phyloP scores from a whole-genome alignment of 305 asterid species.

The Fraxinus velutina region DNA sequence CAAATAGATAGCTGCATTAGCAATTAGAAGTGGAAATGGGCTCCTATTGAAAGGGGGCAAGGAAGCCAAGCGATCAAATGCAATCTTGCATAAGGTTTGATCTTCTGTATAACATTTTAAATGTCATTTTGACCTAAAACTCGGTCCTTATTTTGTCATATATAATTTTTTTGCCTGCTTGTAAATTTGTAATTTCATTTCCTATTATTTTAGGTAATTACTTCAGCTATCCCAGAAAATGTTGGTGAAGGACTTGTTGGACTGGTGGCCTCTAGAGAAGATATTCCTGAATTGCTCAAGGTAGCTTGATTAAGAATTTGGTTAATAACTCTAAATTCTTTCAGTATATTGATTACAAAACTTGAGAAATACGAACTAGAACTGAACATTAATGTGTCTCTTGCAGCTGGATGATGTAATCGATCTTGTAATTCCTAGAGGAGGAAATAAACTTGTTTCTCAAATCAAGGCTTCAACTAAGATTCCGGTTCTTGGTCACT shows the following conservation, averaged over 20 bases:
- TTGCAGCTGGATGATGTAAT: constrained; percentile 50
- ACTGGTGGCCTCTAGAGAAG: constrained; percentile 58
- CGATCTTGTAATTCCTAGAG: constrained; percentile 55
- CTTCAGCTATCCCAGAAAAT: constrained; percentile 51
- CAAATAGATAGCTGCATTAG: constrained; percentile 60
- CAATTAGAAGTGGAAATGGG: constrained; percentile 70
- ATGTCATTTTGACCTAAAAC: neutral
- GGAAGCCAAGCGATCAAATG: constrained; percentile 60
- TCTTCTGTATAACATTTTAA: neutral
- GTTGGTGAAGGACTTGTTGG: constrained; percentile 63
- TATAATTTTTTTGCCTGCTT: neutral
- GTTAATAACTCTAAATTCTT: neutral
- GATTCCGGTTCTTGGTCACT: constrained; percentile 76
- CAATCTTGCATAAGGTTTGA: constrained; percentile 56
- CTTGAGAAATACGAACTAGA: neutral
- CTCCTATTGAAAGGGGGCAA: constrained; percentile 70
- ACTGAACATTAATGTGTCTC: constrained; percentile 8
- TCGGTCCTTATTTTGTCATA: neutral
- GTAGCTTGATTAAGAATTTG: constrained; percentile 21
- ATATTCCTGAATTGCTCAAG: constrained; percentile 67
- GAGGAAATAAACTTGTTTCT: constrained; percentile 44
- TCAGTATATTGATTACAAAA: neutral
- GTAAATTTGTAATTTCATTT: neutral
- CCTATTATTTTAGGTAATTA: constrained; percentile 39
- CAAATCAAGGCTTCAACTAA: constrained; percentile 55